Evolutionary conservation across 129 eudicot genomes (phyloP), one percentile per base, ranked within the genome.

Genomic region (Gnaphalium uliginosum): DNA sequence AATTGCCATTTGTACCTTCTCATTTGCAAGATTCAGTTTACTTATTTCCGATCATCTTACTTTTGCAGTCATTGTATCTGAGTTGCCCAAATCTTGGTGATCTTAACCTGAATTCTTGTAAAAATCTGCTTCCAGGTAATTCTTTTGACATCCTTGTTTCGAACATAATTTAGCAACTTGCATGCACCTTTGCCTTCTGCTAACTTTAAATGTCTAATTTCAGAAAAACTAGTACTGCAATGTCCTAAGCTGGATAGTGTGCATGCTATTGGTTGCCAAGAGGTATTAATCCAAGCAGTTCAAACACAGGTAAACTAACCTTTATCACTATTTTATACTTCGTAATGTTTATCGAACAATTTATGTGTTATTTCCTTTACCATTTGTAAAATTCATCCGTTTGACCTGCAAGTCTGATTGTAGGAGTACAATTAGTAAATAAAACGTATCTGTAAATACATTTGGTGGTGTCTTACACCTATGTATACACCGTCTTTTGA

Each of bases 81-180:
- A 95, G 81, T 69, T 95, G 97, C 78, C 99, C 99, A n/a, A 77
- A 87, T 78, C 97, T 95, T 70, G 67, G 43, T 53, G 99, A 95
- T 57, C 82, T 95, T 80, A 95, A 95, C 77, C 85, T 95, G 24
- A 95, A 89, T 75, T 87, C 88, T 18, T 95, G 99, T 72, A 86
- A 69, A 59, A 91, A 86, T 79, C 77, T 95, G 82, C 80, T 83
- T 78, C 92, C 99, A 77, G 99, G 99, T 95, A 81, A 30, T 53
- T 51, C 60, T 39, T 59, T 57, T 29, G 27, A 21, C 60, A n/a
- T 25, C 15, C 72, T 71, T 50, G 27, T 48, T 59, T 48, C 18
- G 6, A 18, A 50, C 72, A 24, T 63, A 64, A 5, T 39, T 6
- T 10, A 51, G 29, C 26, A 61, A 56, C 61, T 3, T 6, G 30